A percentile compares a stretch with the other conserved stretches of the same genome.
phyloP scores from a whole-genome alignment of 495 filamentous ascomycete genomes.

The Tuber indicum region DNA sequence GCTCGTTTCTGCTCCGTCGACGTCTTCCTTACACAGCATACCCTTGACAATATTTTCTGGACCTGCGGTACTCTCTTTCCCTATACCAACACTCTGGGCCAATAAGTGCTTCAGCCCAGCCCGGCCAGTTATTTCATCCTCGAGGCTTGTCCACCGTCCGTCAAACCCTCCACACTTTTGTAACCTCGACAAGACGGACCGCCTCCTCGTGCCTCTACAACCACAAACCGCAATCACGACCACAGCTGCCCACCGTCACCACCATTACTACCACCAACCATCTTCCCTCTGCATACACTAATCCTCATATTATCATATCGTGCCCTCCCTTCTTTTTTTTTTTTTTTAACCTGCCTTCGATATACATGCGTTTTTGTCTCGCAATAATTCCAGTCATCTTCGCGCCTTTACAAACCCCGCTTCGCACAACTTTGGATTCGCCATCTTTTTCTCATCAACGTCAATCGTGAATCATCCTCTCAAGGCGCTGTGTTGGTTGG shows the following conservation, averaged over 20 bases:
- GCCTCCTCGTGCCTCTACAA: neutral
- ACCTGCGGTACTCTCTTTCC: neutral
- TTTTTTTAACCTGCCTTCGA: neutral
- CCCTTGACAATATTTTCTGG: neutral
- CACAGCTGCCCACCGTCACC: neutral
- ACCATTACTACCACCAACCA: neutral
- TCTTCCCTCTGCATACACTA: neutral
- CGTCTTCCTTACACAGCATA: conserved; percentile 2
- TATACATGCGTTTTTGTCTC: neutral
- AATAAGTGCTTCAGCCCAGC: neutral
- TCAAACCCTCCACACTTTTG: neutral
- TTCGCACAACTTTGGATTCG: neutral
- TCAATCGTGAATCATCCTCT: conserved; percentile 1
- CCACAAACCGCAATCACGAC: neutral
- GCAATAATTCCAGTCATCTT: neutral
- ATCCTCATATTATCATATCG: neutral
- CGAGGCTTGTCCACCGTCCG: neutral
- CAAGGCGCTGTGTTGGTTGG: conserved; percentile 3
- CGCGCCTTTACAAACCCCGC: neutral
- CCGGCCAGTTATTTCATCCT: neutral
- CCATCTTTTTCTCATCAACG: neutral
- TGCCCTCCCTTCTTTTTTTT: neutral
- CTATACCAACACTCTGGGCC: neutral
- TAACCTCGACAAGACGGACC: neutral
- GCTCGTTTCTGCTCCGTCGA: neutral